Percentiles rank a stretch among this genome's conserved stretches.
Conservation (phyloP, 495 filamentous ascomycete species). For the Elasticomyces elasticus region DNA sequence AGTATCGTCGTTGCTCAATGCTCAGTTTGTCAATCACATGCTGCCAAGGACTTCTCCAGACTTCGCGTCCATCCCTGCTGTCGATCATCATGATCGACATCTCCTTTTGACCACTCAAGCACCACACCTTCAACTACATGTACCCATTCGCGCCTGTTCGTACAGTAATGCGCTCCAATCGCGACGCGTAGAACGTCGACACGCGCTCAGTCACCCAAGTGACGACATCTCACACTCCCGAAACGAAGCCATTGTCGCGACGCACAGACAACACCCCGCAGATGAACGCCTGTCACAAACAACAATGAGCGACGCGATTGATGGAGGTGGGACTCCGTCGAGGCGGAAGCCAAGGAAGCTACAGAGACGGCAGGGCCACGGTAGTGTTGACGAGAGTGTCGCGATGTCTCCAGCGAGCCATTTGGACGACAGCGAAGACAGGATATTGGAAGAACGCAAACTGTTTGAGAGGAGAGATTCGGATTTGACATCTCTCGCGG, state of each 20-base stretch:
- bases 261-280: neutral
- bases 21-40: no score
- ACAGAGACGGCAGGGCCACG: slow-evolving; percentile 7
- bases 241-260: neutral
- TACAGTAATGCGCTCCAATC: neutral
- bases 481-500: slow-evolving; percentile 15
- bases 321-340: neutral
- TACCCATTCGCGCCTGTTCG: neutral
- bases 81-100: neutral
- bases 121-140: neutral
- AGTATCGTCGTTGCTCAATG: no score
- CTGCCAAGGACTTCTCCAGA: no score
- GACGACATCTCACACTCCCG: neutral
- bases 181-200: neutral
- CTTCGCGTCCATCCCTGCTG: no score
- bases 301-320: slow-evolving; percentile 10
- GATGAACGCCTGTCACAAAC: neutral
- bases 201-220: neutral
- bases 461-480: slow-evolving; percentile 14
- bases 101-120: neutral
- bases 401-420: neutral
- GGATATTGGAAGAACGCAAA: neutral
- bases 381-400: slow-evolving; percentile 10
- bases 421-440: neutral
- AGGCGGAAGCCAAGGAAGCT: slow-evolving; percentile 15